Evolutionary conservation across 148 eudicot species (phyloP).

Genomic region (Persicaria maculosa): DNA sequence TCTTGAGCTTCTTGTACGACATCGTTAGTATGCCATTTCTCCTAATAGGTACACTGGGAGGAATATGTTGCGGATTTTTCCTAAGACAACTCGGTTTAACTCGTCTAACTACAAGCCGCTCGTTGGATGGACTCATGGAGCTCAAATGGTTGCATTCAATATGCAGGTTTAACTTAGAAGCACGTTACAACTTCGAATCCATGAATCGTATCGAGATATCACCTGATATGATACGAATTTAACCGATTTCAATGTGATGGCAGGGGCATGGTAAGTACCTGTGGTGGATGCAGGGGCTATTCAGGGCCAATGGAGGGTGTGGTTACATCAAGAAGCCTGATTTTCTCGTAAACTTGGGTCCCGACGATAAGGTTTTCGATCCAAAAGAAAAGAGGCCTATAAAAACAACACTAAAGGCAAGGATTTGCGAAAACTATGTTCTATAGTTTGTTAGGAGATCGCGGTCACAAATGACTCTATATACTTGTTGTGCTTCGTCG

Average conservation of each 20-base stretch:
- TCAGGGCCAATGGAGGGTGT: conserved; percentile 69
- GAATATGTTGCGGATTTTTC: conserved; percentile 75
- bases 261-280: conserved; percentile 81
- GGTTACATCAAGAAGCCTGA: conserved; percentile 83
- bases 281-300: conserved; percentile 91
- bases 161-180: conserved; percentile 57
- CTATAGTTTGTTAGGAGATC: neutral
- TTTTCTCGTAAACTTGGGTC: conserved; percentile 31
- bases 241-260: neutral
- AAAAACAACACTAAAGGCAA: conserved; percentile 62
- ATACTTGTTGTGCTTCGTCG: conserved; percentile 3
- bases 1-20: neutral
- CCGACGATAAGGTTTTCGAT: conserved; percentile 46
- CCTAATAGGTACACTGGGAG: conserved; percentile 62
- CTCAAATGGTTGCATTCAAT: conserved; percentile 96
- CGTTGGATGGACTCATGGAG: conserved; percentile 86
- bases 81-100: conserved; percentile 65
- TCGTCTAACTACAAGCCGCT: conserved; percentile 82
- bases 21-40: neutral
- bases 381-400: conserved; percentile 46
- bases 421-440: neutral
- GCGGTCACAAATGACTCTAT: neutral
- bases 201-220: neutral
- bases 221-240: neutral
- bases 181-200: neutral